Conservation (phyloP, 805 yeast species). For the Pichia thaimueangensis region DNA sequence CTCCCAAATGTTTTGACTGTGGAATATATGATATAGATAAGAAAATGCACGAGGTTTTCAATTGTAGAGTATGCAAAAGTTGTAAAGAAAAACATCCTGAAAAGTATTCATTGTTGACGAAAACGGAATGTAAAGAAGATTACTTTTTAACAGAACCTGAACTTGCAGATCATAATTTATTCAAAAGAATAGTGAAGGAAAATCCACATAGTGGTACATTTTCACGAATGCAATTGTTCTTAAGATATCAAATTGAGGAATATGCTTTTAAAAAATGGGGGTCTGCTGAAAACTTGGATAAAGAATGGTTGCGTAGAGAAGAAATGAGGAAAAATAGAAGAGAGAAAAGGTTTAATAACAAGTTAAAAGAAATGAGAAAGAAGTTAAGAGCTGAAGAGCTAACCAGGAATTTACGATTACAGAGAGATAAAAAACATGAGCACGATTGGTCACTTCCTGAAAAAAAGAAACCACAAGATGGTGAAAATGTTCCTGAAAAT, state of each 20-base stretch:
- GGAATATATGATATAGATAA: slow-evolving; percentile 74
- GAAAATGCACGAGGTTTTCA: slow-evolving; percentile 61
- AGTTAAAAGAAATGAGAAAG: slow-evolving; percentile 80
- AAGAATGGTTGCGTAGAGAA: slow-evolving; percentile 88
- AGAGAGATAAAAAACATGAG: slow-evolving; percentile 46
- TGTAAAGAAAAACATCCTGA: slow-evolving; percentile 75
- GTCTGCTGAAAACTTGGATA: slow-evolving; percentile 77
- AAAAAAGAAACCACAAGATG: slow-evolving; percentile 22
- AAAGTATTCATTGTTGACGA: slow-evolving; percentile 83
- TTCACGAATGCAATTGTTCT: slow-evolving; percentile 86
- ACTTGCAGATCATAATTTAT: slow-evolving; percentile 56
- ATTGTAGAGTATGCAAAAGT: slow-evolving; percentile 67
- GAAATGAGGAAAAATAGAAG: slow-evolving; percentile 61
- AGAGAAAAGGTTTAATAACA: slow-evolving; percentile 73
- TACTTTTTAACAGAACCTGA: slow-evolving; percentile 93
- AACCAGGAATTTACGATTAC: slow-evolving; percentile 62
- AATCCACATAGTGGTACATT: slow-evolving; percentile 90
- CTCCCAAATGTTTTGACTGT: slow-evolving; percentile 84
- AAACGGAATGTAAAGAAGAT: slow-evolving; percentile 92
- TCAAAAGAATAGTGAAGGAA: slow-evolving; percentile 79
- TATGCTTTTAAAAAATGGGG: slow-evolving; percentile 95
- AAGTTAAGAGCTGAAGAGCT: slow-evolving; percentile 88
- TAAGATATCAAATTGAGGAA: slow-evolving; percentile 89
- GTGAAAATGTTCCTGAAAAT: slow-evolving; percentile 16
- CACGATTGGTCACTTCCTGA: slow-evolving; percentile 69